Base-by-base conservation (phyloP, 306 rosid species). In the Vigna reflexopilosa region DNA sequence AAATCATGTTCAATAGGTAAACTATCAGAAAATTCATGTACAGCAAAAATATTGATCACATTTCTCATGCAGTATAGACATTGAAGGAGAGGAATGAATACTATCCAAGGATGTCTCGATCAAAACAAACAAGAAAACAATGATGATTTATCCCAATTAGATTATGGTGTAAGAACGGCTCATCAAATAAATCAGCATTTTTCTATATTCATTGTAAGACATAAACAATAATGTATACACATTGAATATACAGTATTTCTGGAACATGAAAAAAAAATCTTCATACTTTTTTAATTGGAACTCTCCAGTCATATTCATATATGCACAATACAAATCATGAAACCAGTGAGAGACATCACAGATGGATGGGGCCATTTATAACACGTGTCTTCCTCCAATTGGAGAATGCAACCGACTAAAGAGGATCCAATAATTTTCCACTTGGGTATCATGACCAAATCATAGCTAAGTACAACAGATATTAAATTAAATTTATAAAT, bases 231-330 rank as follows among this genome's bases (percentile, higher is more conserved):
- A 47, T 77, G 48, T 28, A 48, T 72, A 56, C 30, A 15, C n/a
- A 73, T 40, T 73, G 77, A 58, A 78, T 58, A 68, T 63, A 83
- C 77, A 38, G 1, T 40, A 6, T 19, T 57, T 47, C 71, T 57
- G 4, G 4, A 65, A 82, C 26, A 66, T 28, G 42, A 63, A 63
- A 50, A 6, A 19, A 9, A 72, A 57, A 73, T 40, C 24, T 57
- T 4, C 24, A 69, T 2, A 40, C 3, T 42, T 9, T 42, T 42
- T 42, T 42, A 9, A 42, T 42, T 42, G 47, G 13, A 42, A 42
- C 2, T 66, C 38, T 45, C n/a, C 76, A 36, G 26, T 70, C 74
- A 52, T 55, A 70, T 51, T 59, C 45, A 61, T 34, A 70, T 19
- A 40, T 20, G 49, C 49, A 38, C 47, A 20, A 44, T 36, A 61